Evolutionary conservation across 192 early-diverging fungal species (phyloP).

Genomic region (Mortierella alpina): DNA sequence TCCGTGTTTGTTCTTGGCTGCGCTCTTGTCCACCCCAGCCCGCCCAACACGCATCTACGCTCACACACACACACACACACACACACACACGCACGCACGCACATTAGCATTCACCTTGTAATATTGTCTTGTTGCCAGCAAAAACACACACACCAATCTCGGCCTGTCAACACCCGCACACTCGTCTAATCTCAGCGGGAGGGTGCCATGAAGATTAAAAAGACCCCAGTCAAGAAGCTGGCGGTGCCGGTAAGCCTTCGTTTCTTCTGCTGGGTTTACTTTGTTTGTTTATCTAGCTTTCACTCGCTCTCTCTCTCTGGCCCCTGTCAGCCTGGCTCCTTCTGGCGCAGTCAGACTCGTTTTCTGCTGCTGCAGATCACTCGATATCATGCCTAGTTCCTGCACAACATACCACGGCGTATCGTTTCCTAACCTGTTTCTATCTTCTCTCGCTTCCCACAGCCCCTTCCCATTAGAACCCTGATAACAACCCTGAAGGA

Average conservation of each 20-base stretch:
- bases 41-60: too few species aligned
- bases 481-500: constrained; percentile 62
- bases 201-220: constrained; percentile 66
- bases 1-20: background rate
- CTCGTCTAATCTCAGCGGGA: background rate
- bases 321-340: too few species aligned
- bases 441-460: background rate
- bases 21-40: too few species aligned
- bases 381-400: too few species aligned
- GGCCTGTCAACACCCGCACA: too few species aligned
- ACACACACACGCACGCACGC: too few species aligned
- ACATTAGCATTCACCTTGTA: background rate
- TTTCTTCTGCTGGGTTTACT: background rate
- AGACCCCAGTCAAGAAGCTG: constrained; percentile 70
- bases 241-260: constrained; percentile 63
- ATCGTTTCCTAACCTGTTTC: background rate
- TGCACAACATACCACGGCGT: background rate
- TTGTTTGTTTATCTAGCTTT: background rate
- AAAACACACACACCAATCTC: background rate
- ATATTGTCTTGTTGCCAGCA: constrained; percentile 1
- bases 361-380: background rate
- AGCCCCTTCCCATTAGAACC: constrained; percentile 66
- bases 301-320: background rate
- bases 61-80: too few species aligned
- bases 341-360: background rate